Base-by-base conservation (phyloP, 441 rosid species). In the Euphorbia celastroides region DNA sequence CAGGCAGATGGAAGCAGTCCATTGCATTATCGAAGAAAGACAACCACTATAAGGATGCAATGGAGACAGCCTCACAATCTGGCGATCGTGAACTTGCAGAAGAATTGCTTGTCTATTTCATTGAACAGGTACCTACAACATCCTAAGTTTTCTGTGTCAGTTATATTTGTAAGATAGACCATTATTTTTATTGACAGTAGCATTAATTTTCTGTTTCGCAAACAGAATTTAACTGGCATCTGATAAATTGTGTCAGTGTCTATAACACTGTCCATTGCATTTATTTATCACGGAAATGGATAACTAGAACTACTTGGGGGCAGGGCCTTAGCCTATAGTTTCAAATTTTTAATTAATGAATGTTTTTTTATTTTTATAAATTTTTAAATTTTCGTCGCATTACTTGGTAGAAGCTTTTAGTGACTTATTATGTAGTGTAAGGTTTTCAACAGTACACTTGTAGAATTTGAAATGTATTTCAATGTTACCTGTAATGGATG, bases 1-100 rank as follows among this genome's bases (percentile, higher is more conserved):
- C 98, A 4, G 97, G 98, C 74, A 82, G 99, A 78, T 95, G 99
- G 99, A 95, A 88, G 98, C 94, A 84, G 65, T 95, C 99, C 9
- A 92, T 95, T 83, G 92, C 96, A 54, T 79, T 92, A 79, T 95
- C 99, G 52, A 95, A 92, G 92, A 95, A 92, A 67, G 99, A 95
- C 75, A 90, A 81, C 69, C 88, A 80, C 69, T 94, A 88, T 82
- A 94, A 82, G 73, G 97, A 94, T 85, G 93, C 96, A 52, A 94
- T 94, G 99, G 99, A 92, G 83, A 92, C 99, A 58, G 97, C 97
- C 57, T 94, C 99, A 6, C 99, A 94, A 70, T 92, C 97, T 28
- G 99, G 99, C 28, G 98, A 92, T 59, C 96, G 90, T 48, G 98
- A 94, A 83, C 95, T 92, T 71, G 96, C 99, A 0, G 99, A 94